A percentile compares a stretch with the other conserved stretches of the same genome.
Evolutionary conservation across 257 asterid species (phyloP).

Genomic region (Salvia miltiorrhiza): DNA sequence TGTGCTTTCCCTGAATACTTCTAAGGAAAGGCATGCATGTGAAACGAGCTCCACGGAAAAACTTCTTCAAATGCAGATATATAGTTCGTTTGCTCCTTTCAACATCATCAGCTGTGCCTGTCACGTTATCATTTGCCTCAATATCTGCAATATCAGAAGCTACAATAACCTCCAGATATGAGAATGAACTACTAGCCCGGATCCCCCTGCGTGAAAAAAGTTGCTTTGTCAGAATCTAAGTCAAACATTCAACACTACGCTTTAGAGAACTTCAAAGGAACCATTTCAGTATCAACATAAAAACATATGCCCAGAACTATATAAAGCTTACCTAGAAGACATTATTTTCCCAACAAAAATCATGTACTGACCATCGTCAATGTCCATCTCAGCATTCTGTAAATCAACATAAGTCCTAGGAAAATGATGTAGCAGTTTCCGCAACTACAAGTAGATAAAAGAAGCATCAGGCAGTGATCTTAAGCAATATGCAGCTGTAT

Average conservation of each 20-base stretch:
- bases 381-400: slow-evolving; percentile 79
- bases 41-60: slow-evolving; percentile 92
- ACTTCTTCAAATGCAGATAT: slow-evolving; percentile 82
- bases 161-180: slow-evolving; percentile 87
- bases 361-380: slow-evolving; percentile 84
- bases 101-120: slow-evolving; percentile 36
- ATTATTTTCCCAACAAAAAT: slow-evolving; percentile 75
- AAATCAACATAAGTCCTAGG: slow-evolving; percentile 96
- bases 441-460: slow-evolving; percentile 53
- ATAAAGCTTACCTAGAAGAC: slow-evolving; percentile 63
- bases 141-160: slow-evolving; percentile 69
- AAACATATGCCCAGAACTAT: neutral
- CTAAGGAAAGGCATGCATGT: slow-evolving; percentile 72
- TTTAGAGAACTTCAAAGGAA: neutral
- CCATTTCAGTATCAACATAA: neutral
- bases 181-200: slow-evolving; percentile 69
- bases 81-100: slow-evolving; percentile 47
- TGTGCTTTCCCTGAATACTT: slow-evolving; percentile 78
- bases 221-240: slow-evolving; percentile 3
- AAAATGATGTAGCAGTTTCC: slow-evolving; percentile 89
- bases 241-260: neutral
- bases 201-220: slow-evolving; percentile 57
- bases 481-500: slow-evolving; percentile 10
- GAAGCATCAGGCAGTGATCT: slow-evolving; percentile 30
- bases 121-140: slow-evolving; percentile 38